Evolutionary conservation across 2,329 filamentous ascomycete genomes (phyloP), one percentile per base, ranked within the genome.

Genomic region (Xylaria sp.): DNA sequence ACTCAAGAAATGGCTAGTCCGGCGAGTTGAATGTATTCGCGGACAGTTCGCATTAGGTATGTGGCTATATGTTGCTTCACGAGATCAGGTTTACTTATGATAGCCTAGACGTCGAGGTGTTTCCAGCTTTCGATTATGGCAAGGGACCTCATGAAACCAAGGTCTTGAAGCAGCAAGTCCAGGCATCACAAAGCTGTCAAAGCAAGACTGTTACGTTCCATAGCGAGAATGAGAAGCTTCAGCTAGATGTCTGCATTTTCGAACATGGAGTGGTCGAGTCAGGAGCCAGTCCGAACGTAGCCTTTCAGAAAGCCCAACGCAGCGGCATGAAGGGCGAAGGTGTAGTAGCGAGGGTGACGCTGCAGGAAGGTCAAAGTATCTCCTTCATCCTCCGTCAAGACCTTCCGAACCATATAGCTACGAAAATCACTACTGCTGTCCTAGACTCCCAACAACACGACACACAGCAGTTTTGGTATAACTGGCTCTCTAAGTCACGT

Each of bases 111-210:
- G 82, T 93, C 9, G 90, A 93, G 71, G 82, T 93, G 13, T 93
- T 93, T 72, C 92, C 92, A 0, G 88, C 90, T 1, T 92, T 93
- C 76, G 87, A 90, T 72, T 94, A 93, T 76, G 91, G 90, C 3
- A 83, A 84, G 58, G 88, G 90, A 54, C 71, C 83, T 1, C 91
- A 93, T 75, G 85, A 80, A 2, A 90, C 88, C 3, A 86, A 86
- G 2, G 83, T 92, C 29, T 75, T 85, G 10, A n/a, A n/a, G n/a
- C 82, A 85, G 67, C 78, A 81, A 0, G 75, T 79, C 12, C 81
- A 84, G 55, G 78, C 81, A 2, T 77, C 82, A 1, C 77, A 79
- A 53, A 76, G 77, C 25, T 67, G 73, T 3, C 77, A 83, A 55
- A 89, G 88, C 79, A 90, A 90, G 76, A 85, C 87, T 0, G 87